Evolutionary conservation across 257 asterid species (phyloP).

Genomic region (Datura wrightii): DNA sequence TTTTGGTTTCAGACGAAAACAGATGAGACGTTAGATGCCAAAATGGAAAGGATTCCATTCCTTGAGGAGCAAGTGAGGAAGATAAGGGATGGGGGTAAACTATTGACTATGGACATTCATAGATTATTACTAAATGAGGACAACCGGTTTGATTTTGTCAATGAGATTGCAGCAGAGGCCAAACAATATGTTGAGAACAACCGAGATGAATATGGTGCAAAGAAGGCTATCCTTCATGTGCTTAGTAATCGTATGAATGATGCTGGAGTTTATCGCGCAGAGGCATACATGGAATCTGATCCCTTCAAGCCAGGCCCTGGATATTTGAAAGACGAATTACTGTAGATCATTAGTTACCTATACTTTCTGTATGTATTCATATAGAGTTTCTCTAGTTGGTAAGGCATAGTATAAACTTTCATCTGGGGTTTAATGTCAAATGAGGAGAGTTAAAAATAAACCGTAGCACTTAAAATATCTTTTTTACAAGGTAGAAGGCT

Average conservation of each 20-base stretch:
- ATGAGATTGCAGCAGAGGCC: conserved; percentile 95
- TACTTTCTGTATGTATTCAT: neutral
- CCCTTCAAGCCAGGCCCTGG: conserved; percentile 97
- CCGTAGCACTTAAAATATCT: neutral
- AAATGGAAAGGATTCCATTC: conserved; percentile 77
- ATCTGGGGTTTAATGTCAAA: neutral
- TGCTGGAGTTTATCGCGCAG: conserved; percentile 79
- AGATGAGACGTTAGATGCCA: conserved; percentile 62
- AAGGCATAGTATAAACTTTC: neutral
- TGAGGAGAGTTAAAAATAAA: neutral
- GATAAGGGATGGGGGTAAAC: conserved; percentile 73
- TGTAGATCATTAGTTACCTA: conserved; percentile 8
- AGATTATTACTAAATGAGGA: conserved; percentile 81
- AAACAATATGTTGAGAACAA: conserved; percentile 83
- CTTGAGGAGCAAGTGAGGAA: conserved; percentile 90
- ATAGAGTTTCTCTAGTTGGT: conserved; percentile 14
- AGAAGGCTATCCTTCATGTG: conserved; percentile 91
- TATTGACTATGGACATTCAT: conserved; percentile 75
- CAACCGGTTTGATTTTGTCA: conserved; percentile 81
- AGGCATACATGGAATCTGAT: conserved; percentile 76
- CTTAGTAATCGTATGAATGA: conserved; percentile 92
- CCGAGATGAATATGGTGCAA: conserved; percentile 88
- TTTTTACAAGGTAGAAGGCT: neutral
- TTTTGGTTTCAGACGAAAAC: conserved; percentile 52
- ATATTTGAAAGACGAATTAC: conserved; percentile 65